These are phyloP conservation scores for Amphicarpaea edgeworthii DNA, from an alignment of 306 rosid genomes.

Conservation along the genomic window DNA sequence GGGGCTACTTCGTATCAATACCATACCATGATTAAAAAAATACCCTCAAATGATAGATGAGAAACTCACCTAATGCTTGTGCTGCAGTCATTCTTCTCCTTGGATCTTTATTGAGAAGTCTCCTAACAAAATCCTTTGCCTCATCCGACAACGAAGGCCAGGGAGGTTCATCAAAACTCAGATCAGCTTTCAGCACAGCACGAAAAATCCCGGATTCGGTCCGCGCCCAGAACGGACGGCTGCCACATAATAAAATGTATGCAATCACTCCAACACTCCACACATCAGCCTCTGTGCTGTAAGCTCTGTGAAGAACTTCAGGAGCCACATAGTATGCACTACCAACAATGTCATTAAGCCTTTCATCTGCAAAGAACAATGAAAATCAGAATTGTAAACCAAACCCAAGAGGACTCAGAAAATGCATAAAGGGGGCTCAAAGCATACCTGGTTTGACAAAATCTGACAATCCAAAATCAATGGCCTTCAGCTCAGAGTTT, in stretches of 20 bases:
- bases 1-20: no score
- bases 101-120: conserved; percentile 86
- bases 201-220: conserved; percentile 95
- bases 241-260: conserved; percentile 88
- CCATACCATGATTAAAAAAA: no score
- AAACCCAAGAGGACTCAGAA: conserved; percentile 14
- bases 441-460: conserved; percentile 84
- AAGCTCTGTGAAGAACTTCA: conserved; percentile 91
- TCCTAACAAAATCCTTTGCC: conserved; percentile 84
- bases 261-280: conserved; percentile 99
- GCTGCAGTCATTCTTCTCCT: conserved; percentile 94
- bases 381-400: conserved; percentile 20
- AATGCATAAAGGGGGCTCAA: not conserved
- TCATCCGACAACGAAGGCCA: conserved; percentile 91
- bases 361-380: conserved; percentile 74
- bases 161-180: conserved; percentile 86
- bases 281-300: conserved; percentile 88
- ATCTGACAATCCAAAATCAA: conserved; percentile 97
- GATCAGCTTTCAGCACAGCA: conserved; percentile 89
- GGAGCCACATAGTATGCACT: conserved; percentile 99
- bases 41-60: conserved; percentile 28
- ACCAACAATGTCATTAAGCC: conserved; percentile 94
- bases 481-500: conserved; percentile 88
- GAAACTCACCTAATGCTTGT: conserved; percentile 79
- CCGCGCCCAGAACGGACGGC: conserved; percentile 99